These are phyloP conservation scores for Middelhovenomyces tepae DNA, from an alignment of 805 yeast genomes.

Conservation along the genomic window DNA sequence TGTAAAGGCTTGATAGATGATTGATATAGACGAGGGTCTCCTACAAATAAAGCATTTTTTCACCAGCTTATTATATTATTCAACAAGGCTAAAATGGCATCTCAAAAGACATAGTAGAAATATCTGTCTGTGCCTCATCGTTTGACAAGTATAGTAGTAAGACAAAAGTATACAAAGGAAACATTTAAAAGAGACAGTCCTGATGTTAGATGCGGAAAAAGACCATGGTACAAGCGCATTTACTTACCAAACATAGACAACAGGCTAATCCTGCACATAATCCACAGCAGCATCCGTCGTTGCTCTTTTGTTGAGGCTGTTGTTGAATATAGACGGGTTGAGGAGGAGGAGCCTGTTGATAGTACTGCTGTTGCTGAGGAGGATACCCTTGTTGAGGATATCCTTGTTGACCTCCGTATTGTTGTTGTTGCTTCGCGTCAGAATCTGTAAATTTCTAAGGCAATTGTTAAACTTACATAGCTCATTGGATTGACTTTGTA, in stretches of 20 bases:
- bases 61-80: neutral
- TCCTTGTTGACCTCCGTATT: constrained; percentile 12
- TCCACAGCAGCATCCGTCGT: constrained; percentile 27
- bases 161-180: neutral
- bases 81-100: too few relatives aligned
- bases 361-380: constrained; percentile 13
- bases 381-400: constrained; percentile 13
- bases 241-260: constrained; percentile 25
- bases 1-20: constrained; percentile 20
- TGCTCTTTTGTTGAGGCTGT: constrained; percentile 15
- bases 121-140: too few relatives aligned
- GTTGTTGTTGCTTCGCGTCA: constrained; percentile 20
- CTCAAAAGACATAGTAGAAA: too few relatives aligned
- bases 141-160: too few relatives aligned
- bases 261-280: constrained; percentile 28
- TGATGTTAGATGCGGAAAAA: neutral
- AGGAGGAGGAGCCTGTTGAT: constrained; percentile 21
- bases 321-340: constrained; percentile 24
- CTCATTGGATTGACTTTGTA: too few relatives aligned
- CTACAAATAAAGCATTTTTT: neutral
- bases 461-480: constrained; percentile 9
- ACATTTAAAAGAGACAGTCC: constrained; percentile 16
- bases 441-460: too few relatives aligned
- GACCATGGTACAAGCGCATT: constrained; percentile 1
- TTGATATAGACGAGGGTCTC: neutral